Evolutionary conservation across 495 filamentous ascomycete species (phyloP).

Genomic region (Tuber microsphaerosporum): DNA sequence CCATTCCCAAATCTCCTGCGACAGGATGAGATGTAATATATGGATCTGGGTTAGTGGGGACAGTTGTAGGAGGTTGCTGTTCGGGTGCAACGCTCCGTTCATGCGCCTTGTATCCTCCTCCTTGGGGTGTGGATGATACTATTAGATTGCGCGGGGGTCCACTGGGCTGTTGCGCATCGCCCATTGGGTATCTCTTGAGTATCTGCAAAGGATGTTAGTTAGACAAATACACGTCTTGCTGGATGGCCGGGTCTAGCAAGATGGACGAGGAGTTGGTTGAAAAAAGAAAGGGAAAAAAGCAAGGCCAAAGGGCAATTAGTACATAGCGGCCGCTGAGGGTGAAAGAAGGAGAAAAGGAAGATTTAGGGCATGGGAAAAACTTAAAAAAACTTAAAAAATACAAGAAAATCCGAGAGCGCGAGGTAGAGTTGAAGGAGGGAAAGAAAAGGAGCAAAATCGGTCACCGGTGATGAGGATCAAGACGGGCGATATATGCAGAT

Average conservation of each 20-base stretch:
- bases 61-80: slow-evolving; percentile 17
- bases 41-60: slow-evolving; percentile 5
- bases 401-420: slow-evolving; percentile 10
- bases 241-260: neutral
- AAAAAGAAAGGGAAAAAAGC: neutral
- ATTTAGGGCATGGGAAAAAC: neutral
- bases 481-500: neutral
- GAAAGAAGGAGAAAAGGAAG: neutral
- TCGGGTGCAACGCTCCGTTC: slow-evolving; percentile 18
- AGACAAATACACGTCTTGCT: slow-evolving; percentile 13
- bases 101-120: slow-evolving; percentile 25
- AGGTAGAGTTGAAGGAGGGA: neutral
- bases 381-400: neutral
- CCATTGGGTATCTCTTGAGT: slow-evolving; percentile 29
- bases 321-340: slow-evolving; percentile 16
- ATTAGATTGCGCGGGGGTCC: slow-evolving; percentile 32
- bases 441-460: neutral
- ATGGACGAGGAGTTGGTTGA: neutral
- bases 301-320: neutral
- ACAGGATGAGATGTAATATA: slow-evolving; percentile 12
- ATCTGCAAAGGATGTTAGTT: slow-evolving; percentile 10
- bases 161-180: slow-evolving; percentile 29
- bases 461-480: neutral
- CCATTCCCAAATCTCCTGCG: slow-evolving; percentile 15
- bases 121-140: slow-evolving; percentile 30